Evolutionary conservation across 257 asterid genomes (phyloP).

Genomic region (Avicennia marina): DNA sequence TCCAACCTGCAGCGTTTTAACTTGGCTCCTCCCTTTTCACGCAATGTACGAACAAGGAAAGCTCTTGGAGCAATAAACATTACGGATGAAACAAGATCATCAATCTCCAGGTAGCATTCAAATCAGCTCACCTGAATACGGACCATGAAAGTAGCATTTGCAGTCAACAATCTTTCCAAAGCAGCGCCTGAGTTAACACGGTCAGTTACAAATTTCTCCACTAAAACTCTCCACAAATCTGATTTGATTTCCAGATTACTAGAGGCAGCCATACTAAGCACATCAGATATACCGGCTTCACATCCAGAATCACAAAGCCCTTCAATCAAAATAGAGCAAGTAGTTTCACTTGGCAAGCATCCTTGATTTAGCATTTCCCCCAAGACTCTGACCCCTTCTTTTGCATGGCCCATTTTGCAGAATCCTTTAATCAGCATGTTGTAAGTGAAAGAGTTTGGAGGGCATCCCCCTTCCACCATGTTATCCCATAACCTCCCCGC

Average conservation of each 20-base stretch:
- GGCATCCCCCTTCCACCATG: conserved; percentile 72
- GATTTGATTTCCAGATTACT: conserved; percentile 26
- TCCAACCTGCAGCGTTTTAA: too few species aligned
- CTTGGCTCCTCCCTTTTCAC: too few species aligned
- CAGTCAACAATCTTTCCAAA: conserved; percentile 25
- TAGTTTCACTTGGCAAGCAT: conserved; percentile 51
- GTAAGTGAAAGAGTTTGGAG: conserved; percentile 78
- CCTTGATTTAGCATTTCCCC: conserved; percentile 79
- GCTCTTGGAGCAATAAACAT: too few species aligned
- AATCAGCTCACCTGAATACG: conserved; percentile 12
- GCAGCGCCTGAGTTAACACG: neutral
- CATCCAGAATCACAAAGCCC: conserved; percentile 46
- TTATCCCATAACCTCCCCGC: conserved; percentile 96
- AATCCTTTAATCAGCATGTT: conserved; percentile 68
- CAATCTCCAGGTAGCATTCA: too few species aligned
- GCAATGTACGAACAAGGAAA: too few species aligned
- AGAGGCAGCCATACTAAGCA: conserved; percentile 44
- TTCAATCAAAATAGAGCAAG: conserved; percentile 53
- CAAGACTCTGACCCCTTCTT: conserved; percentile 58
- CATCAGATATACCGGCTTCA: conserved; percentile 34
- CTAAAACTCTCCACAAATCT: conserved; percentile 38
- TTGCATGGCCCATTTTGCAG: conserved; percentile 61
- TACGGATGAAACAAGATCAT: too few species aligned
- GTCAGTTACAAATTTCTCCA: conserved; percentile 27
- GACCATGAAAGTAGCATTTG: conserved; percentile 13